phyloP scores from a whole-genome alignment of 176 grass and related monocot species.

The Avena eriantha region DNA sequence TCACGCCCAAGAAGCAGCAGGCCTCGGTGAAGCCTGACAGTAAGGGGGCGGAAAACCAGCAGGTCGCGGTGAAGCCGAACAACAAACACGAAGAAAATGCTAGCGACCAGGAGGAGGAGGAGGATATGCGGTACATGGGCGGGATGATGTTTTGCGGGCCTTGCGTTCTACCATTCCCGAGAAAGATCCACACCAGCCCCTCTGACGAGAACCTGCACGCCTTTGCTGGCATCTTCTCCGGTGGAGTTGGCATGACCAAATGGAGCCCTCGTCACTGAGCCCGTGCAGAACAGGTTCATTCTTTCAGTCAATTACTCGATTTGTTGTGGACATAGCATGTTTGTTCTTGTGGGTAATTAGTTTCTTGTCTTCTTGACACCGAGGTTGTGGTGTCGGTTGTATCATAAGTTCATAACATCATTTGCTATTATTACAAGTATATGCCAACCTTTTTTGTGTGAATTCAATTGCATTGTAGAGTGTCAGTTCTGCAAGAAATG shows the following conservation, averaged over 20 bases:
- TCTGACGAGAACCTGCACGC: slow-evolving; percentile 67
- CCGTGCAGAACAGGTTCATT: slow-evolving; percentile 46
- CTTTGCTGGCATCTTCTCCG: slow-evolving; percentile 49
- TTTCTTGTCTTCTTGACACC: slow-evolving; percentile 14
- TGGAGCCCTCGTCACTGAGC: slow-evolving; percentile 34
- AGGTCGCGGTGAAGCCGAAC: slow-evolving; percentile 24
- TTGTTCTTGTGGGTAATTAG: slow-evolving; percentile 37
- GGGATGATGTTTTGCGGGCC: slow-evolving; percentile 72
- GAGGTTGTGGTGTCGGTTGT: slow-evolving; percentile 31
- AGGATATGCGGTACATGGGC: slow-evolving; percentile 39
- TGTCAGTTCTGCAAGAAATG: background rate
- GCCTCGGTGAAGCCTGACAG: slow-evolving; percentile 34
- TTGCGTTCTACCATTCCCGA: slow-evolving; percentile 63
- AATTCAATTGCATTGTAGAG: slow-evolving; percentile 45
- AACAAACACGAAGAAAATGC: slow-evolving; percentile 7
- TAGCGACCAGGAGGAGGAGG: slow-evolving; percentile 48
- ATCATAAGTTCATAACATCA: slow-evolving; percentile 38
- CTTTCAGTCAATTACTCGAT: slow-evolving; percentile 39
- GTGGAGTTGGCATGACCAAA: slow-evolving; percentile 37
- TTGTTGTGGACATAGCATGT: slow-evolving; percentile 29
- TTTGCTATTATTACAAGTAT: slow-evolving; percentile 38
- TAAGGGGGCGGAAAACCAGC: slow-evolving; percentile 7
- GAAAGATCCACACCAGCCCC: slow-evolving; percentile 67
- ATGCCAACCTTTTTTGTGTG: slow-evolving; percentile 14
- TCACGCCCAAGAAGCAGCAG: slow-evolving; percentile 50